Base-by-base conservation (phyloP, 1,284 basidiomycete genomes). In the Heterobasidion occidentale region DNA sequence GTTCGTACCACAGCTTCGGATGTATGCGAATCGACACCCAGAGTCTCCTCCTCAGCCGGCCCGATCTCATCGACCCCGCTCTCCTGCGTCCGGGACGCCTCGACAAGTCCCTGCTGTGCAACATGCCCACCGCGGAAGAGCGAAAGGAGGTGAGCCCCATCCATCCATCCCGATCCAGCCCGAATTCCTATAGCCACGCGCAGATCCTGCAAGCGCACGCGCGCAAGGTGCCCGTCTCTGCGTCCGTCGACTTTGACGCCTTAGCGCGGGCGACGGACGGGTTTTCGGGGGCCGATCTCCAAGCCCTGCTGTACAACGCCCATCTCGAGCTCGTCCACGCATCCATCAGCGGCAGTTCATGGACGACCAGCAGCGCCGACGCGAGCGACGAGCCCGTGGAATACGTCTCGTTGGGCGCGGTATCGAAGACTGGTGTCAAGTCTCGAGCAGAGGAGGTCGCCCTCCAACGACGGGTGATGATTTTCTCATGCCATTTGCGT, bases 1-100 rank as follows among this genome's bases (percentile, higher is more conserved):
- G 92, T 91, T 56, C 17, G 74, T 62, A 53, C 33, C 33, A 38
- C 11, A 45, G n/a, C 50, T 11, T 50, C 51, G 20, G 27, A 27
- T 27, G 27, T 51, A 36, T 33, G 33, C 19, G 34, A 11, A 14
- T 9, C 50, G 44, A 27, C 9, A 36, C 45, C 45, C 0, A 58
- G 33, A 27, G 19, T 33, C 12, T 9, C 45, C 42, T 27, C 11
- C 48, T 9, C 54, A 95, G 92, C 69, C 92, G 97, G 12, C 97
- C 97, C 0, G 97, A 99, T 70, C 78, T 99, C 45, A 98, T 99
- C 62, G 97, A 99, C 70, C 87, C 93, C 2, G 97, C 97, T 7
- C 77, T 99, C 1, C 81, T 99, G 34, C 91, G 97, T 27, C 97
- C 97, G 1, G 97, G 97, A 3, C 88, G 97, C 51, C 77, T 99